Conservation (phyloP, 2,329 filamentous ascomycete genomes). For the Penicillium sp. region DNA sequence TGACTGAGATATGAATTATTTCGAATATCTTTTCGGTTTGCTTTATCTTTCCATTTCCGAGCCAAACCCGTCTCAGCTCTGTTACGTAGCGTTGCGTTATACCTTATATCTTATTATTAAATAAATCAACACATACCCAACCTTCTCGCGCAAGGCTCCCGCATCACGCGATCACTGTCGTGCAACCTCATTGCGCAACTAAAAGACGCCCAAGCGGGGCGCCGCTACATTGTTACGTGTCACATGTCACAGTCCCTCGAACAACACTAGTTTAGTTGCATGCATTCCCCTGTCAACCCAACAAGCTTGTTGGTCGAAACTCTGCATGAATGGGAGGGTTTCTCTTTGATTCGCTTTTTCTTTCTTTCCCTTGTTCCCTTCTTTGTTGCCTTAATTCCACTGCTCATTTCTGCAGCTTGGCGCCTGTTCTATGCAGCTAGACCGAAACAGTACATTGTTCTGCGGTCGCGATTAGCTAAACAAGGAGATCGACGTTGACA, state of each 20-base stretch:
- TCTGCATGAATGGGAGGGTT: background rate
- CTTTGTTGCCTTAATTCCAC: background rate
- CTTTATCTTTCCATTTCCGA: background rate
- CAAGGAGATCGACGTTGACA: background rate
- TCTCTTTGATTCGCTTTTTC: background rate
- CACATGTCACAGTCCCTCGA: background rate
- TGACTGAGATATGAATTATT: constrained; percentile 24
- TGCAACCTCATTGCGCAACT: background rate
- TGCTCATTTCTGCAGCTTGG: background rate
- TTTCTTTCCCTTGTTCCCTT: background rate
- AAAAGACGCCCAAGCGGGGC: background rate
- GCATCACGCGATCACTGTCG: constrained; percentile 1
- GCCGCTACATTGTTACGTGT: background rate
- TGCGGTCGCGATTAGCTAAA: background rate
- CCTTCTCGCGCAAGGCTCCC: background rate
- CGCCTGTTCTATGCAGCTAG: background rate
- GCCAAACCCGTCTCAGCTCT: background rate
- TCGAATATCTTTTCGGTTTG: background rate
- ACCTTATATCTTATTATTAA: background rate
- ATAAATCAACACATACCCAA: background rate
- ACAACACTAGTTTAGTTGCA: background rate
- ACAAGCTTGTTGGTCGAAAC: background rate
- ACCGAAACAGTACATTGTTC: background rate
- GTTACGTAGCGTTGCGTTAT: background rate
- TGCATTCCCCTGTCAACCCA: background rate